These are phyloP conservation scores for Salicornia ramosissima DNA, from an alignment of 148 eudicot genomes.

Conservation along the genomic window DNA sequence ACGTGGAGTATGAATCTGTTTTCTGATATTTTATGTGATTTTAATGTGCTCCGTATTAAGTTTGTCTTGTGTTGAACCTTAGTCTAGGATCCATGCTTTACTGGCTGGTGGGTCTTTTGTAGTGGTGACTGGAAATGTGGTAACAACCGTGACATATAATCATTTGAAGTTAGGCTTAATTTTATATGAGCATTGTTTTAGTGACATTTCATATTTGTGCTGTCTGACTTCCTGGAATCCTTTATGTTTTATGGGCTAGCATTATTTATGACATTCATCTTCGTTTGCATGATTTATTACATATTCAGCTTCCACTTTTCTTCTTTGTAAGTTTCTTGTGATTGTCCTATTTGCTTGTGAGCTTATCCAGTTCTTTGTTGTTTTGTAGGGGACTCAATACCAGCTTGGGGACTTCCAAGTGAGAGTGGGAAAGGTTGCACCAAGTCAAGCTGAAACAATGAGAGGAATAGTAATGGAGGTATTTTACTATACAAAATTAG, in stretches of 20 bases:
- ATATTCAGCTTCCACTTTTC: neutral
- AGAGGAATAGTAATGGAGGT: slow-evolving; percentile 99
- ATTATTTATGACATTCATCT: neutral
- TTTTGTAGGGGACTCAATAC: slow-evolving; percentile 69
- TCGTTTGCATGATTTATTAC: neutral
- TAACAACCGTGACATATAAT: too few species aligned
- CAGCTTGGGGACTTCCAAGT: slow-evolving; percentile 92
- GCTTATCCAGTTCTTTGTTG: neutral
- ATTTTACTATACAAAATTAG: slow-evolving; percentile 1
- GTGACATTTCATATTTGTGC: slow-evolving; percentile 1
- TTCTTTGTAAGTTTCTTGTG: neutral
- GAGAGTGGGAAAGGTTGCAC: slow-evolving; percentile 88
- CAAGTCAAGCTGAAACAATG: slow-evolving; percentile 64
- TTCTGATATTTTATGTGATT: neutral
- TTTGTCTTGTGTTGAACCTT: neutral
- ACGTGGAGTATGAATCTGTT: neutral
- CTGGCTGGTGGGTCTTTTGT: neutral
- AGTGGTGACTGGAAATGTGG: neutral
- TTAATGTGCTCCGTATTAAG: neutral
- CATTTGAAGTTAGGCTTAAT: neutral
- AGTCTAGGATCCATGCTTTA: neutral
- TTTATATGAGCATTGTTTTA: neutral
- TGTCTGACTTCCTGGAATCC: neutral
- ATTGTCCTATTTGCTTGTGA: neutral
- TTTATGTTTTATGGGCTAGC: neutral